Conservation (phyloP, 2,329 filamentous ascomycete genomes). For the Pseudogymnoascus sp. region DNA sequence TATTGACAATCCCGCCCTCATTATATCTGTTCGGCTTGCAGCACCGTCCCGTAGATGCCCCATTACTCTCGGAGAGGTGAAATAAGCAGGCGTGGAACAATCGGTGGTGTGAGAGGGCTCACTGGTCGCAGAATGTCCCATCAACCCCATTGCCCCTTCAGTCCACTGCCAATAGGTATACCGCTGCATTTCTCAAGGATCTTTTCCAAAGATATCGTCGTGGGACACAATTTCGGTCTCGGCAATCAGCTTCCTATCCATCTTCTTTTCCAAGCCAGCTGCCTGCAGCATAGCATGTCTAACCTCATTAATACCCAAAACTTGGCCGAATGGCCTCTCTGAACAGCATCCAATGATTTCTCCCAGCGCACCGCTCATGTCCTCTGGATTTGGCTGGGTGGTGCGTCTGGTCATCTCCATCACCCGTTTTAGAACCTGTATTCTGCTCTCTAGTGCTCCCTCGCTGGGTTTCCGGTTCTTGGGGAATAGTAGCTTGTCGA, state of each 20-base stretch:
- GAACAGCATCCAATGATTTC: conserved; percentile 53
- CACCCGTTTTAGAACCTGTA: conserved; percentile 31
- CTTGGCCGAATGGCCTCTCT: conserved; percentile 38
- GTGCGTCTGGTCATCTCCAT: conserved; percentile 32
- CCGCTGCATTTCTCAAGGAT: not conserved
- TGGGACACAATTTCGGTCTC: conserved; percentile 25
- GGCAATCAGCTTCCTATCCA: conserved; percentile 31
- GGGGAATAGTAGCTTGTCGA: conserved; percentile 44
- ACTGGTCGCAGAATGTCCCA: no score
- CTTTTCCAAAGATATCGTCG: conserved; percentile 19
- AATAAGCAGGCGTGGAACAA: not conserved
- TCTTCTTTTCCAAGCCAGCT: conserved; percentile 41
- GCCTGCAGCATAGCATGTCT: conserved; percentile 57
- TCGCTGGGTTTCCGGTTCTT: conserved; percentile 26
- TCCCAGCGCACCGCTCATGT: conserved; percentile 37
- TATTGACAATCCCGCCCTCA: not conserved
- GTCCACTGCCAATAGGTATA: not conserved
- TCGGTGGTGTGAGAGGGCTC: not conserved
- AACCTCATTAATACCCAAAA: conserved; percentile 51
- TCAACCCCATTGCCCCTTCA: not conserved
- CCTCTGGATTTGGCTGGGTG: conserved; percentile 34
- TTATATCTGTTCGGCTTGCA: not conserved
- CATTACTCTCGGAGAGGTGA: not conserved
- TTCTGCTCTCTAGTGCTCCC: conserved; percentile 25
- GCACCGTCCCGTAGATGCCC: not conserved